Conservation (phyloP, 2,329 filamentous ascomycete genomes). For the Fusarium sp. region DNA sequence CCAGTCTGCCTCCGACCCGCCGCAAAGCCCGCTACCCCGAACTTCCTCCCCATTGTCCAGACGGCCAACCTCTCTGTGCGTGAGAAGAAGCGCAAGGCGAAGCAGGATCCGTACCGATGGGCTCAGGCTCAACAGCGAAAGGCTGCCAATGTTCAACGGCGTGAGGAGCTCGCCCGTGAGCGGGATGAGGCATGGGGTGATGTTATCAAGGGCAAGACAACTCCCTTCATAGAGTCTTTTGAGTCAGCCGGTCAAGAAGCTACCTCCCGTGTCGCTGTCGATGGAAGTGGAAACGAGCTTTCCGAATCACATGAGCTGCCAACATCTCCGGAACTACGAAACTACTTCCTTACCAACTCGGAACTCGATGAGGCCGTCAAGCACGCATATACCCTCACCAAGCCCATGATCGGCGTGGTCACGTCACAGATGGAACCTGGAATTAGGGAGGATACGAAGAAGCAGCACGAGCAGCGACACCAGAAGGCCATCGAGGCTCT, state of each 20-base stretch:
- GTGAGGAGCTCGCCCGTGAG: conserved; percentile 73
- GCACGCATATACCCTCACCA: conserved; percentile 75
- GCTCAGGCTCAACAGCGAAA: conserved; percentile 86
- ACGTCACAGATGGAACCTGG: conserved; percentile 55
- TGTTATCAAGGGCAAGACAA: conserved; percentile 80
- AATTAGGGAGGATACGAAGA: conserved; percentile 49
- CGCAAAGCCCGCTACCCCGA: conserved; percentile 57
- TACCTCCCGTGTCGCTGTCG: conserved; percentile 50
- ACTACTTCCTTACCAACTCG: conserved; percentile 77
- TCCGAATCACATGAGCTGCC: conserved; percentile 56
- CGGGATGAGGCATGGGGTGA: conserved; percentile 76
- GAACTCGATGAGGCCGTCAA: conserved; percentile 75
- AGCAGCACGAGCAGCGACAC: conserved; percentile 67
- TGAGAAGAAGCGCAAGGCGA: conserved; percentile 72
- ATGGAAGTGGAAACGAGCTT: conserved; percentile 56
- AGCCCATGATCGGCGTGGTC: conserved; percentile 59
- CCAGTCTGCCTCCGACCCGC: conserved; percentile 71
- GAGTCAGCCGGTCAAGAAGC: conserved; percentile 68
- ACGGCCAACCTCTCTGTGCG: conserved; percentile 71
- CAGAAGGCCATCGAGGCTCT: conserved; percentile 79
- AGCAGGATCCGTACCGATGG: conserved; percentile 84
- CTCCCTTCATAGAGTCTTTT: conserved; percentile 86
- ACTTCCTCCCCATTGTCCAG: conserved; percentile 69
- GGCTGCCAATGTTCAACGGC: conserved; percentile 82
- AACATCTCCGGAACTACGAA: conserved; percentile 68